These are phyloP conservation scores for Trichoderma erinaceum DNA, from an alignment of 495 filamentous ascomycete species.

Conservation along the genomic window DNA sequence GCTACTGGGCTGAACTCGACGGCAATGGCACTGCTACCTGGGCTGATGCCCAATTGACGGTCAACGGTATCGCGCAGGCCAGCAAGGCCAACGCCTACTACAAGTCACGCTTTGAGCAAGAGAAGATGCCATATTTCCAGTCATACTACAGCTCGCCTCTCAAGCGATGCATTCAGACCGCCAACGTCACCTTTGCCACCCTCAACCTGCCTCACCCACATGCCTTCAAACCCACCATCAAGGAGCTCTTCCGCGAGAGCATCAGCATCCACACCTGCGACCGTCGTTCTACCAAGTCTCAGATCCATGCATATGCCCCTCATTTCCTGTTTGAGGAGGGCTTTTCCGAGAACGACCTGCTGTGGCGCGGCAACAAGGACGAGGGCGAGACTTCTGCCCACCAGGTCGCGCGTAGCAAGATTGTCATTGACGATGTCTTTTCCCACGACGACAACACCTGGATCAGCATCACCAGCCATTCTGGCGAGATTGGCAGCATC, in stretches of 20 bases:
- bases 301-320: slow-evolving; percentile 55
- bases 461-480: slow-evolving; percentile 31
- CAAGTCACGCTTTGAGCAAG: slow-evolving; percentile 43
- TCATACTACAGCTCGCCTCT: slow-evolving; percentile 66
- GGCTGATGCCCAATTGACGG: slow-evolving; percentile 64
- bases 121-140: slow-evolving; percentile 57
- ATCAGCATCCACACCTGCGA: slow-evolving; percentile 78
- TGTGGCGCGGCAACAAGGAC: slow-evolving; percentile 42
- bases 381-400: slow-evolving; percentile 27
- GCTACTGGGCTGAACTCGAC: slow-evolving; percentile 62
- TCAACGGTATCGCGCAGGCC: slow-evolving; percentile 56
- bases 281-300: slow-evolving; percentile 50
- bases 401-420: slow-evolving; percentile 22
- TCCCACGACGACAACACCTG: slow-evolving; percentile 21
- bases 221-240: slow-evolving; percentile 57
- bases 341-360: slow-evolving; percentile 56
- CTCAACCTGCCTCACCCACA: slow-evolving; percentile 26
- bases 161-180: slow-evolving; percentile 60
- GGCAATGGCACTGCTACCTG: slow-evolving; percentile 62
- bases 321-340: slow-evolving; percentile 54
- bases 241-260: slow-evolving; percentile 65
- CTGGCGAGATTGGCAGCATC: slow-evolving; percentile 26
- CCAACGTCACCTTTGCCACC: slow-evolving; percentile 52
- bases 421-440: slow-evolving; percentile 29
- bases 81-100: slow-evolving; percentile 57